Conservation (phyloP, 768 basidiomycete genomes). For the Thelephora ganbajun region DNA sequence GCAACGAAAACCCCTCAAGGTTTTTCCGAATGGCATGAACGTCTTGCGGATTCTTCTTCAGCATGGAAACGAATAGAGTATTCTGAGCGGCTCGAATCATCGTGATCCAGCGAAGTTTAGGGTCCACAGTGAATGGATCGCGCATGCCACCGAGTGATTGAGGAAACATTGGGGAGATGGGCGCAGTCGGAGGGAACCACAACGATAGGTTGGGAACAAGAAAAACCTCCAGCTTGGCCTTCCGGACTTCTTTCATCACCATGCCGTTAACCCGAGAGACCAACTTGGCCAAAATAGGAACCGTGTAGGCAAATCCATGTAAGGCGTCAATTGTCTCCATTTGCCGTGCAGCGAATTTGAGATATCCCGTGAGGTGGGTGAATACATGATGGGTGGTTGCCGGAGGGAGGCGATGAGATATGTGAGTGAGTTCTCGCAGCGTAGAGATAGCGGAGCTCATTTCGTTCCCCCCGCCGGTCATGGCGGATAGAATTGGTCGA, state of each 20-base stretch:
- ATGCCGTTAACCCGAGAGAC: conserved; percentile 56
- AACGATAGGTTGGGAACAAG: conserved; percentile 57
- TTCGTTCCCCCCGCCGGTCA: conserved; percentile 22
- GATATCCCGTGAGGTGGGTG: conserved; percentile 55
- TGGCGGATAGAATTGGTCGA: conserved; percentile 35
- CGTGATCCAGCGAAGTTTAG: conserved; percentile 36
- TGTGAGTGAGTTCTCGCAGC: conserved; percentile 43
- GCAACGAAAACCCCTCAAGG: conserved; percentile 46
- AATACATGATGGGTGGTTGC: conserved; percentile 51
- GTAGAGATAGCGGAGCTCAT: conserved; percentile 35
- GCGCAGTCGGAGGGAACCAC: conserved; percentile 50
- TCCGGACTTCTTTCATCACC: conserved; percentile 56
- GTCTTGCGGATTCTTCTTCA: conserved; percentile 55
- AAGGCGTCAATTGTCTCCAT: conserved; percentile 29
- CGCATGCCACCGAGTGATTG: conserved; percentile 25
- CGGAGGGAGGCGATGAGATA: conserved; percentile 43
- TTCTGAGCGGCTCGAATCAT: conserved; percentile 63
- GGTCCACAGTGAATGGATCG: conserved; percentile 15
- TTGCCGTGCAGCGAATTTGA: conserved; percentile 39
- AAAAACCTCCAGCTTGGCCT: conserved; percentile 56
- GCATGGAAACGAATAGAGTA: conserved; percentile 45
- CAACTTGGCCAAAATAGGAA: conserved; percentile 46
- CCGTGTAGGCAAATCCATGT: conserved; percentile 34
- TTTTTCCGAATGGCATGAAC: conserved; percentile 53
- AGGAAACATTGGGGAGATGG: conserved; percentile 50